Conservation (phyloP, 345 rosid genomes). For the Citrus sinensis region DVS_A1.0 CM039167.1:15031501-15032000, state of each 20-base stretch:
- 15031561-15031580: too few species aligned
- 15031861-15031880: conserved; percentile 43
- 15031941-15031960: conserved; percentile 68
- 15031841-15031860: conserved; percentile 88
- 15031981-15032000: background rate
- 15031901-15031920: conserved; percentile 31
- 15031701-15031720: background rate
- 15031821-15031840: conserved; percentile 17
- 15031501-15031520: too few species aligned
- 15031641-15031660: too few species aligned
- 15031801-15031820: background rate
- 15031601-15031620: too few species aligned
- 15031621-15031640: too few species aligned
- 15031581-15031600: too few species aligned
- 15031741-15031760: background rate
- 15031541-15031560: too few species aligned
- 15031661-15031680: too few species aligned
- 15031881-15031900: conserved; percentile 13
- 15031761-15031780: background rate
- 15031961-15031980: conserved; percentile 39
- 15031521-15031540: too few species aligned
- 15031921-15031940: conserved; percentile 78
- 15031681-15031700: too few species aligned
- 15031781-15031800: background rate
- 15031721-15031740: background rate